Conservation (phyloP, 2,329 filamentous ascomycete species). For the Sporothrix brunneoviolacea region DNA sequence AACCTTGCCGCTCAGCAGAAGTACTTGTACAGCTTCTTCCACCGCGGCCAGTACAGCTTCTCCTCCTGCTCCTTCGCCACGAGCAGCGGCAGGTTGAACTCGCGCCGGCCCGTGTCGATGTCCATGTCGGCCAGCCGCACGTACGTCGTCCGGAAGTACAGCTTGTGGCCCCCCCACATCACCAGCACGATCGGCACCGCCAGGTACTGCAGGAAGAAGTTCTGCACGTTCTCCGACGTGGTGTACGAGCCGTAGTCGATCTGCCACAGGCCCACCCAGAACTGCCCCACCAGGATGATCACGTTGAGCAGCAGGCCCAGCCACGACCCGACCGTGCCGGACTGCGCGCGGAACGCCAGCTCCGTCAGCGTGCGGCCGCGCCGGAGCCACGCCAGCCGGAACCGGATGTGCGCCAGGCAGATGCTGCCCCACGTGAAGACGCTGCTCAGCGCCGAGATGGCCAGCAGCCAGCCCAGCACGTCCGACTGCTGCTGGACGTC, state of each 20-base stretch:
- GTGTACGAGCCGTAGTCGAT: conserved; percentile 48
- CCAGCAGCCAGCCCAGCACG: conserved; percentile 74
- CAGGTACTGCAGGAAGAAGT: conserved; percentile 69
- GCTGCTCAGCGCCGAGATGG: conserved; percentile 64
- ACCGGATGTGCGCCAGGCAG: conserved; percentile 86
- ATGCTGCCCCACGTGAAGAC: conserved; percentile 80
- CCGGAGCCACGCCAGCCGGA: conserved; percentile 69
- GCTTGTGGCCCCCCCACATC: conserved; percentile 70
- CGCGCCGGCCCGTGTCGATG: conserved; percentile 73
- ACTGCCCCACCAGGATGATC: conserved; percentile 72
- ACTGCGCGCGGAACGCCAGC: conserved; percentile 73
- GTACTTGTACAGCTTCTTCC: conserved; percentile 70
- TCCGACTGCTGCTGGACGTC: conserved; percentile 51
- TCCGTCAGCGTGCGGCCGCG: conserved; percentile 67
- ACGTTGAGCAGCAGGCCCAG: conserved; percentile 69
- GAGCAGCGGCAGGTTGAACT: conserved; percentile 73
- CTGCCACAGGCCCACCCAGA: conserved; percentile 80
- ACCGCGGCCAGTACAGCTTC: conserved; percentile 60
- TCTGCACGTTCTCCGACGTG: conserved; percentile 42
- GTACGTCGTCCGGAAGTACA: conserved; percentile 63
- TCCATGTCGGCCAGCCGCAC: conserved; percentile 72
- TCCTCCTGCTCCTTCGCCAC: conserved; percentile 76
- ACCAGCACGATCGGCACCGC: conserved; percentile 60
- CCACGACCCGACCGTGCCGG: conserved; percentile 74
- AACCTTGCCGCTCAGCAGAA: conserved; percentile 50